Percentiles rank a stretch among this genome's conserved stretches.
phyloP scores from a whole-genome alignment of 164 flowering plant species.

The Euptelea pleiosperma region DNA sequence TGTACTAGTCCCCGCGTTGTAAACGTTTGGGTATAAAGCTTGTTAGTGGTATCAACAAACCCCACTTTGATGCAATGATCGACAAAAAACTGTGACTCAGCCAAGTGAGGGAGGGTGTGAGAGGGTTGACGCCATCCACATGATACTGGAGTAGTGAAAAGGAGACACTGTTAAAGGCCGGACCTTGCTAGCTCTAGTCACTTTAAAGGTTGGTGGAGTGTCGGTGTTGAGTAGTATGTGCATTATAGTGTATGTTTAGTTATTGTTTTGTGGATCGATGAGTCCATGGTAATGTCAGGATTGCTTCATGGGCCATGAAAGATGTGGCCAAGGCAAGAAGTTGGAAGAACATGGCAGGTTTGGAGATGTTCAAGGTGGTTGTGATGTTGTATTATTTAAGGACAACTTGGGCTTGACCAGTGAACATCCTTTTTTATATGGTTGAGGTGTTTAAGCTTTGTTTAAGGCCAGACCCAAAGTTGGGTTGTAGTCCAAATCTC shows the following conservation, averaged over 20 bases:
- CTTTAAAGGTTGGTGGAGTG: slow-evolving; percentile 18
- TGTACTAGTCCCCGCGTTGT: slow-evolving; percentile 20
- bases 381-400: too few species aligned
- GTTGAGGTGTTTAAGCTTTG: too few species aligned
- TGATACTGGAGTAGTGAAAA: slow-evolving; percentile 26
- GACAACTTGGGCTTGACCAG: too few species aligned
- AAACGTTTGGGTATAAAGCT: slow-evolving; percentile 24
- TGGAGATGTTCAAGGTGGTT: neutral
- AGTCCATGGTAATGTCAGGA: slow-evolving; percentile 23
- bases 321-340: slow-evolving; percentile 12
- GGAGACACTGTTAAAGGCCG: slow-evolving; percentile 32
- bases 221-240: slow-evolving; percentile 1
- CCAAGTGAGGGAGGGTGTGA: slow-evolving; percentile 34
- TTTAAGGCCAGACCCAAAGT: too few species aligned
- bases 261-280: slow-evolving; percentile 14
- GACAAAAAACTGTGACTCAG: slow-evolving; percentile 29
- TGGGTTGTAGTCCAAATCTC: too few species aligned
- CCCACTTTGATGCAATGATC: slow-evolving; percentile 25
- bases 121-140: slow-evolving; percentile 21
- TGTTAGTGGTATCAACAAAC: slow-evolving; percentile 24
- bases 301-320: slow-evolving; percentile 13
- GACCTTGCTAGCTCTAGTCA: slow-evolving; percentile 28
- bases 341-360: slow-evolving; percentile 6
- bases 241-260: slow-evolving; percentile 31
- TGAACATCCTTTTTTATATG: too few species aligned